A percentile compares a stretch with the other conserved stretches of the same genome.
These are phyloP conservation scores for Primulina tabacum DNA, from an alignment of 257 asterid genomes.

Conservation along the genomic window DNA sequence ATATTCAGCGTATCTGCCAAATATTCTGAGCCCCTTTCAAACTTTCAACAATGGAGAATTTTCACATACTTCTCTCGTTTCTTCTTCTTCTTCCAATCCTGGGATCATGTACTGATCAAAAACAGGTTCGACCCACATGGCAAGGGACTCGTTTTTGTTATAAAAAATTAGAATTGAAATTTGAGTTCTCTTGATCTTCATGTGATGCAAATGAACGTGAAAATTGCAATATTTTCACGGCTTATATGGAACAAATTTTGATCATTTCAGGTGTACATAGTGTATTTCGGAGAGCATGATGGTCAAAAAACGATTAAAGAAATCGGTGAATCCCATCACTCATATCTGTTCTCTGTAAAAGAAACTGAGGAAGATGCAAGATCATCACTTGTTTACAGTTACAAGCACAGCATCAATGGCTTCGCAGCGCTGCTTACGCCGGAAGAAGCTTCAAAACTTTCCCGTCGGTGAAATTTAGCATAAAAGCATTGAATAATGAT, in stretches of 20 bases:
- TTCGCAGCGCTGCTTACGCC: conserved; percentile 77
- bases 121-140: conserved; percentile 38
- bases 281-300: conserved; percentile 69
- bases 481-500: not conserved
- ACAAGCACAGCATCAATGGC: conserved; percentile 86
- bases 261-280: conserved; percentile 58
- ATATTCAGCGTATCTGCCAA: conserved; percentile 29
- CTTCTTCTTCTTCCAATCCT: conserved; percentile 45
- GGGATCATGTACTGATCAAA: conserved; percentile 41
- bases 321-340: conserved; percentile 60
- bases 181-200: not conserved
- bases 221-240: not conserved
- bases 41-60: conserved; percentile 33
- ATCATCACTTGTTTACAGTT: conserved; percentile 80
- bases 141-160: not conserved
- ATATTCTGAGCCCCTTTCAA: conserved; percentile 20
- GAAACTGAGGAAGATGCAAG: conserved; percentile 63
- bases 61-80: conserved; percentile 23
- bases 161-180: too few species aligned
- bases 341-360: conserved; percentile 65
- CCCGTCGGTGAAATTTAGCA: conserved; percentile 33
- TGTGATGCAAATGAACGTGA: not conserved
- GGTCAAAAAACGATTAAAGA: conserved; percentile 53
- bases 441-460: conserved; percentile 55
- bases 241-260: not conserved